Conservation (phyloP, 2,329 filamentous ascomycete genomes). For the Claviceps purpurea region DNA sequence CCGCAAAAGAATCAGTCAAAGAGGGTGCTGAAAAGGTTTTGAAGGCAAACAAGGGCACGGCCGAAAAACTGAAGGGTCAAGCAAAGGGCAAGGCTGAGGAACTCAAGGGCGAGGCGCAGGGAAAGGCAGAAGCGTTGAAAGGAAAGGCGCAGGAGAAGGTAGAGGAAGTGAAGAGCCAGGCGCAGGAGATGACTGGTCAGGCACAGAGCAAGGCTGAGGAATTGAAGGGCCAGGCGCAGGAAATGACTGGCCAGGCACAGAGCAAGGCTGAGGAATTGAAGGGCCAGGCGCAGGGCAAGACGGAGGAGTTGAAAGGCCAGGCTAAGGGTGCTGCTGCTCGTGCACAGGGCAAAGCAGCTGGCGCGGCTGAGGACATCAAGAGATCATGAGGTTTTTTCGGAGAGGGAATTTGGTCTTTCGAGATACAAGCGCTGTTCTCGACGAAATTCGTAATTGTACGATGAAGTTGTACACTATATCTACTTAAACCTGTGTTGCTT, state of each 20-base stretch:
- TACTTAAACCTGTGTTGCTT: too few species aligned
- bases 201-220: conserved; percentile 26
- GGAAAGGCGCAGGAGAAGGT: conserved; percentile 26
- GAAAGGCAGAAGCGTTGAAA: conserved; percentile 18
- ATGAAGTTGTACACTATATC: too few species aligned
- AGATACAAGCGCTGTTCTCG: background rate
- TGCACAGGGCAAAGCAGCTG: conserved; percentile 21
- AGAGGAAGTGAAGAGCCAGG: conserved; percentile 21
- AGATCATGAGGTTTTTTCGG: background rate
- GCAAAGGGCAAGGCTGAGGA: conserved; percentile 26
- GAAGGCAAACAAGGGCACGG: conserved; percentile 22
- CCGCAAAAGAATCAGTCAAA: conserved; percentile 34
- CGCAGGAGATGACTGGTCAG: conserved; percentile 18
- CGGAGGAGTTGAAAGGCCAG: conserved; percentile 16
- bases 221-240: conserved; percentile 25
- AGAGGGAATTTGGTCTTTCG: background rate
- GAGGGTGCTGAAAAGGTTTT: conserved; percentile 18
- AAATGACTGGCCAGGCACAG: too few species aligned
- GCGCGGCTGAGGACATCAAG: conserved; percentile 24
- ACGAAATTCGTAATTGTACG: background rate
- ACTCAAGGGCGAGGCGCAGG: conserved; percentile 19
- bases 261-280: conserved; percentile 21
- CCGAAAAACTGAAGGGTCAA: conserved; percentile 23
- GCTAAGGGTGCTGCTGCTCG: conserved; percentile 18
- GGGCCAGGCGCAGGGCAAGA: conserved; percentile 20